Conservation (phyloP, 768 basidiomycete species). For the Coprinopsis marcescibilis region DNA sequence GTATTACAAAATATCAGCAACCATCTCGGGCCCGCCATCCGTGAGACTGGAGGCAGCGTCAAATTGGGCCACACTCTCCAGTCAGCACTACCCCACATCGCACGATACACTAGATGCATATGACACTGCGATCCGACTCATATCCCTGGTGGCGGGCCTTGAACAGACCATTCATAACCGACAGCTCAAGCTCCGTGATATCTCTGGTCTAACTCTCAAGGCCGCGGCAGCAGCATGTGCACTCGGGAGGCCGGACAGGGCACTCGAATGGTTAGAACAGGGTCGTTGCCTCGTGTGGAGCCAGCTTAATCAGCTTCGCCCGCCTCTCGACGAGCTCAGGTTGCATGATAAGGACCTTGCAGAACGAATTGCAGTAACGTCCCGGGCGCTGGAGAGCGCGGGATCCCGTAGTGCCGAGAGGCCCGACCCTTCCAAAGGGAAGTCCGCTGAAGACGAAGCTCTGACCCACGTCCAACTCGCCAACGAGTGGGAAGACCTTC, state of each 20-base stretch:
- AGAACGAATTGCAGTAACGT: slow-evolving; percentile 3
- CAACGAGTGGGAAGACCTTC: slow-evolving; percentile 13
- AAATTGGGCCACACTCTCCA: no score
- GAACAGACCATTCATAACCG: no score
- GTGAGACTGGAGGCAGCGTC: no score
- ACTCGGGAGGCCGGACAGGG: slow-evolving; percentile 3
- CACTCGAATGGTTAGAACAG: slow-evolving; percentile 22
- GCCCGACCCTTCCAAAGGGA: neutral
- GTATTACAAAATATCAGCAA: no score
- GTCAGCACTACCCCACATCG: no score
- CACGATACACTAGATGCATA: no score
- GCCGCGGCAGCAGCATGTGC: slow-evolving; percentile 14
- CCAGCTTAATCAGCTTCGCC: slow-evolving; percentile 15
- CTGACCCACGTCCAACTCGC: slow-evolving; percentile 11
- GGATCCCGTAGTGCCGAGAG: neutral
- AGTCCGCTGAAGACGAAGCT: slow-evolving; percentile 7
- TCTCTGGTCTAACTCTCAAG: slow-evolving; percentile 7
- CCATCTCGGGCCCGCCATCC: no score
- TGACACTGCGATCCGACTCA: no score
- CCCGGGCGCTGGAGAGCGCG: slow-evolving; percentile 10
- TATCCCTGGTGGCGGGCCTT: no score
- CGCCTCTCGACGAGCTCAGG: slow-evolving; percentile 15
- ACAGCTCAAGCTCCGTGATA: slow-evolving; percentile 4
- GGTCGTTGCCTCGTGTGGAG: slow-evolving; percentile 20
- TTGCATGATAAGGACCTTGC: slow-evolving; percentile 7